Base-by-base conservation (phyloP, 768 basidiomycete genomes). In the Xerocomus spinulosus region DNA sequence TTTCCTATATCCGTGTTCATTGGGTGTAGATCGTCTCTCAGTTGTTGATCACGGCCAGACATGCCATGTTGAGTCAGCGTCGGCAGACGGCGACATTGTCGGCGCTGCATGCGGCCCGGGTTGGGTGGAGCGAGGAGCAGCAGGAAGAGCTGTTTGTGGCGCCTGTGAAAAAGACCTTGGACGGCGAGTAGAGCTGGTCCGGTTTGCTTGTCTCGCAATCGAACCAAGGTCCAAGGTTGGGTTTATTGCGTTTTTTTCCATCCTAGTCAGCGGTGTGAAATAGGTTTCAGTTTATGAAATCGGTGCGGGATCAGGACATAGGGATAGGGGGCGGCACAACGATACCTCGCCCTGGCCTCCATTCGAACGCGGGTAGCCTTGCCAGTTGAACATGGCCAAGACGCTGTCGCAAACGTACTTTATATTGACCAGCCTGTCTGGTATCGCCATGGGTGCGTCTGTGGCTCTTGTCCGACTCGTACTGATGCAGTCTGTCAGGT, bases 11-110 rank as follows among this genome's bases (percentile, higher is more conserved):
- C n/a, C n/a, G n/a, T n/a, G n/a, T n/a, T n/a, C n/a, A n/a, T n/a
- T n/a, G n/a, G n/a, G 25, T 25, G 3, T 15, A 57, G 56, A 6
- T 54, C 7, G 18, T 28, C 18, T 57, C 56, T n/a, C 56, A 54
- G 24, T 24, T 58, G 4, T 52, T 57, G 35, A 28, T 58, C 18
- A 57, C 46, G 5, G 52, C 56, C 18, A 56, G 56, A 4, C 39
- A 58, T 25, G 56, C 28, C 5, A 15, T 54, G 38, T 0, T 35
- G 21, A 47, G 20, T 37, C 56, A 33, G 17, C 1, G 9, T 24
- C 32, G 5, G 9, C n/a, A n/a, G n/a, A n/a, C n/a, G n/a, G n/a
- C n/a, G 18, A 29, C 5, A 8, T 1, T 12, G 5, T 3, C 3
- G 5, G 9, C 21, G n/a, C 4, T 20, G 1, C 1, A 28, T 24